phyloP scores from a whole-genome alignment of 345 rosid species.

The Euphorbia tirucalli region DNA sequence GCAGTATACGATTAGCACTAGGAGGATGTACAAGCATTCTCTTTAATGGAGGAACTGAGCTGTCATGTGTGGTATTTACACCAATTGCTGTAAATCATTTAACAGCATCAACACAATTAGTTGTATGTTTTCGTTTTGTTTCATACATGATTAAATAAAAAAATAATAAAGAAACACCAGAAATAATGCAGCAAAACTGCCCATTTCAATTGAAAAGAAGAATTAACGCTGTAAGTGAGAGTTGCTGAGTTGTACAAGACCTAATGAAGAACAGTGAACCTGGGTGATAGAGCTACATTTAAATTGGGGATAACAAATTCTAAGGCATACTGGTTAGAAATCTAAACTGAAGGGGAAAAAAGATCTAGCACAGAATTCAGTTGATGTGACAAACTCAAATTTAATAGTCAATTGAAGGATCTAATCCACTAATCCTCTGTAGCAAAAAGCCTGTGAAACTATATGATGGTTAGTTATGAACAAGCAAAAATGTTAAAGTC shows the following conservation, averaged over 20 bases:
- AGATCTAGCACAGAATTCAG: background rate
- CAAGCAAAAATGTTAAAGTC: background rate
- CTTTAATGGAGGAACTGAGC: slow-evolving; percentile 40
- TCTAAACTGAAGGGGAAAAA: background rate
- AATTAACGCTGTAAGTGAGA: background rate
- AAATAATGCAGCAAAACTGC: no score
- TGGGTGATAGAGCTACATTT: no score
- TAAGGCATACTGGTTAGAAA: background rate
- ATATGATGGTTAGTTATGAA: background rate
- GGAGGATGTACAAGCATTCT: slow-evolving; percentile 67
- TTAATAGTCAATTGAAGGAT: background rate
- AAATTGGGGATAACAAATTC: no score
- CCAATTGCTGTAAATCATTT: slow-evolving; percentile 55
- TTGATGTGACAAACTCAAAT: background rate
- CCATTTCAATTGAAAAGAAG: background rate
- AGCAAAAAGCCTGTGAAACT: background rate
- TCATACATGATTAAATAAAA: no score
- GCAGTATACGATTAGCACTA: slow-evolving; percentile 53
- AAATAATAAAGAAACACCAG: no score
- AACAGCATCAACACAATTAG: slow-evolving; percentile 3
- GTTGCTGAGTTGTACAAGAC: no score
- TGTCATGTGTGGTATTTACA: slow-evolving; percentile 39
- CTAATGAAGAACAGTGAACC: no score
- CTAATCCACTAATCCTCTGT: background rate
- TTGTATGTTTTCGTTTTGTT: background rate